These are phyloP conservation scores for Elsinoe arachidis DNA, from an alignment of 2,329 filamentous ascomycete species.

Conservation along the genomic window DNA sequence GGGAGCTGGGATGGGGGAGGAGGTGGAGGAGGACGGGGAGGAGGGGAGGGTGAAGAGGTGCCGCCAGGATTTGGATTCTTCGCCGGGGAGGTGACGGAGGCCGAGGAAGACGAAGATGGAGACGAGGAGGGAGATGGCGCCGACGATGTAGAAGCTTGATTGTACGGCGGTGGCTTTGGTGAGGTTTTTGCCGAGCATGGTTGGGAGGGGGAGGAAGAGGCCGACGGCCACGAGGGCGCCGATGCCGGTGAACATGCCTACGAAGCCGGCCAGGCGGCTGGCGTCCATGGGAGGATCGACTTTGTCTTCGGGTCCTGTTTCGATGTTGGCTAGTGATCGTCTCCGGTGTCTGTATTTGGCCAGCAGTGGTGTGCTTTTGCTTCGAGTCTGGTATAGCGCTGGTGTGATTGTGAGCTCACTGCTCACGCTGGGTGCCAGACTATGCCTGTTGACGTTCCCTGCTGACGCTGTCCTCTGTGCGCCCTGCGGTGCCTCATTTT, in stretches of 20 bases:
- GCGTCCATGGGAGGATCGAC: slow-evolving; percentile 8
- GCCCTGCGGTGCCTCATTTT: slow-evolving; percentile 23
- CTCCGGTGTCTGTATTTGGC: slow-evolving; percentile 3
- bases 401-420: slow-evolving; percentile 71
- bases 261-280: slow-evolving; percentile 63
- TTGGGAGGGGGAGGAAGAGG: slow-evolving; percentile 79
- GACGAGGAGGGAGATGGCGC: slow-evolving; percentile 60
- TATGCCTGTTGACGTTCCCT: slow-evolving; percentile 36
- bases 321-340: not conserved
- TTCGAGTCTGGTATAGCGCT: slow-evolving; percentile 35
- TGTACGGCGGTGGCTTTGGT: slow-evolving; percentile 67
- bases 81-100: slow-evolving; percentile 57
- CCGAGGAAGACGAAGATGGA: slow-evolving; percentile 71
- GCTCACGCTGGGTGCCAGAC: slow-evolving; percentile 58
- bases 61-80: slow-evolving; percentile 66
- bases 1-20: slow-evolving; percentile 39
- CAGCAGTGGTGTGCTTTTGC: slow-evolving; percentile 15
- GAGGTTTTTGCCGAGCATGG: slow-evolving; percentile 66
- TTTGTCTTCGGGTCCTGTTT: not conserved
- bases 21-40: slow-evolving; percentile 29
- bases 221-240: slow-evolving; percentile 77
- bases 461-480: slow-evolving; percentile 19
- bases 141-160: slow-evolving; percentile 83
- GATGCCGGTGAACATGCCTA: slow-evolving; percentile 86
- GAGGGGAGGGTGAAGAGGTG: slow-evolving; percentile 31